Evolutionary conservation across 768 basidiomycete species (phyloP).

Genomic region (Serendipita sp.): DNA sequence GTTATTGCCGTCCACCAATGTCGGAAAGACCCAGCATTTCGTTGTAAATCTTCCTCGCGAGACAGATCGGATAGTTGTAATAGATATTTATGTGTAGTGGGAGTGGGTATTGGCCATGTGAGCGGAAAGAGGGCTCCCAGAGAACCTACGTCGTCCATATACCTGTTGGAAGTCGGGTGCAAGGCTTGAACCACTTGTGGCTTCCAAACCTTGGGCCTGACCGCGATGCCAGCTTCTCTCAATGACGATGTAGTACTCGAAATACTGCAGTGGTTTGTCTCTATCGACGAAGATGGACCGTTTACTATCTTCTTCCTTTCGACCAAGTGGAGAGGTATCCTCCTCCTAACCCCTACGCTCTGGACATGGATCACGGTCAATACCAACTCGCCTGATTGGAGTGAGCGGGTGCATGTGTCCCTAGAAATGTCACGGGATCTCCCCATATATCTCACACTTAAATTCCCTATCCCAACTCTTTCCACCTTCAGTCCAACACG

Average conservation of each 20-base stretch:
- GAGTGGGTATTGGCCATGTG: conserved; percentile 70
- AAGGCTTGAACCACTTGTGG: background rate
- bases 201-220: background rate
- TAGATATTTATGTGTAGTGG: conserved; percentile 58
- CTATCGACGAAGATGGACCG: background rate
- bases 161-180: background rate
- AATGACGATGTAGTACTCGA: background rate
- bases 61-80: conserved; percentile 60
- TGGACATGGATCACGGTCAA: background rate
- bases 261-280: background rate
- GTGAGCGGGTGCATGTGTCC: background rate
- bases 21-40: conserved; percentile 80
- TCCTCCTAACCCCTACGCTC: background rate
- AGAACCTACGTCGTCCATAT: conserved; percentile 20
- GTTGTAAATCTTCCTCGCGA: conserved; percentile 84
- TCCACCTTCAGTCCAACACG: too few species aligned
- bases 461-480: background rate
- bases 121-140: conserved; percentile 58
- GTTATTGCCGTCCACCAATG: conserved; percentile 87
- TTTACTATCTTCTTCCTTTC: background rate
- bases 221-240: background rate
- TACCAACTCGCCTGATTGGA: background rate
- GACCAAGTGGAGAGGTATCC: background rate
- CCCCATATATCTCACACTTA: background rate
- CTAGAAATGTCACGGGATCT: background rate